Evolutionary conservation across 169 alveolate species (phyloP), one percentile per base, ranked within the genome.

Genomic region (Gregarina niphandrodes): DNA sequence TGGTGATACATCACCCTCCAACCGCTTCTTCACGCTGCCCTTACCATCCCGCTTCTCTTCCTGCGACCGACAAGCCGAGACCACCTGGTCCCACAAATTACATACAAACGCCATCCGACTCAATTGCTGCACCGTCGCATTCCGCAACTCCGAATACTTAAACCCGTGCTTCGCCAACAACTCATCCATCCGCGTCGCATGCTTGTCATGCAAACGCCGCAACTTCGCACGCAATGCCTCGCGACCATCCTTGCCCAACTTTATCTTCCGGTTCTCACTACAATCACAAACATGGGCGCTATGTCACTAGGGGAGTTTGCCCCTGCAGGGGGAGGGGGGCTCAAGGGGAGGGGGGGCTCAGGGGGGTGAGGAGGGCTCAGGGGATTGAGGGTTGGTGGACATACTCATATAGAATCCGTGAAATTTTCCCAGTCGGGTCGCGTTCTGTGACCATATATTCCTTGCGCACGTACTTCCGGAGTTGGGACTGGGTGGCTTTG

Each of bases 11-110:
- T n/a, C n/a, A n/a, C n/a, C n/a, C n/a, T n/a, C n/a, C n/a, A n/a
- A n/a, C n/a, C n/a, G n/a, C n/a, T n/a, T n/a, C n/a, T n/a, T n/a
- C n/a, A n/a, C n/a, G n/a, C n/a, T 26, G 32, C n/a, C n/a, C n/a
- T 26, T 26, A 9, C 13, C n/a, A 9, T 26, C 32, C n/a, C 32
- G 9, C n/a, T 26, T 26, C 32, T 9, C 32, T 26, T 26, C 32
- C n/a, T 26, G 32, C n/a, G 9, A 9, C n/a, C n/a, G 9, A 26
- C 32, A 26, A 26, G 32, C 32, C 13, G 9, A 9, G 32, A 50
- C 60, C 12, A 51, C 60, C 28, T 50, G 52, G 17, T 50, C 56
- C 60, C 60, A 50, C n/a, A 50, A 24, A 4, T 49, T 47, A 44
- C 60, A 50, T n/a, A 50, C 54, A 28, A 38, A 50, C 15, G 60